These are phyloP conservation scores for Nymphaea colorata DNA, from an alignment of 164 flowering plant genomes.

Conservation along the genomic window DNA sequence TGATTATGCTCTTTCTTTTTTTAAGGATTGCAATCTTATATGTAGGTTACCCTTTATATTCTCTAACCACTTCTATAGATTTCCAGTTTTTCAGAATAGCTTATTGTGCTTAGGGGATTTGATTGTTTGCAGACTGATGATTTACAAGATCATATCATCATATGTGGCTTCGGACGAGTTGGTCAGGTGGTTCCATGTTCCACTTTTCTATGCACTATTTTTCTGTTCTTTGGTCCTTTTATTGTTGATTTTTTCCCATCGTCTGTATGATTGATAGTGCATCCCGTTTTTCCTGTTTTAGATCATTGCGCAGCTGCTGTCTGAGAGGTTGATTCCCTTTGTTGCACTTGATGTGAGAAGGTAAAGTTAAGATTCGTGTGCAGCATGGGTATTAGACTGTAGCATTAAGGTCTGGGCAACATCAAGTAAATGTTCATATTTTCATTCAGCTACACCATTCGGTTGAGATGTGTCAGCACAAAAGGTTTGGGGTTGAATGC, in stretches of 20 bases:
- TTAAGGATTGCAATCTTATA: too few species aligned
- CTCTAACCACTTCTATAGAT: too few species aligned
- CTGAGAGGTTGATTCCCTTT: conserved; percentile 94
- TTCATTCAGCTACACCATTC: too few species aligned
- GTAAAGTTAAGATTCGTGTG: conserved; percentile 19
- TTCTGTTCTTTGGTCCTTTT: not conserved
- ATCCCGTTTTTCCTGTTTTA: conserved; percentile 11
- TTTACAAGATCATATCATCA: conserved; percentile 96
- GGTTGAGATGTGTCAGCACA: too few species aligned
- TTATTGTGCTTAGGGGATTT: not conserved
- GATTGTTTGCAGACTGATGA: conserved; percentile 84
- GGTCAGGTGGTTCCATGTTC: conserved; percentile 64
- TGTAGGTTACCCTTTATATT: too few species aligned
- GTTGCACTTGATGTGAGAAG: conserved; percentile 99
- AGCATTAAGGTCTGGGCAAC: too few species aligned
- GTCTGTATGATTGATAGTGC: not conserved
- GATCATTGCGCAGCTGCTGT: conserved; percentile 99
- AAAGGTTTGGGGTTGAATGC: too few species aligned
- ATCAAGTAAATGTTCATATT: too few species aligned
- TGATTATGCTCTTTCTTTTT: too few species aligned
- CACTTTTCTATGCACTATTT: not conserved
- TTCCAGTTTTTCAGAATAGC: not conserved
- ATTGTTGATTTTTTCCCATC: not conserved
- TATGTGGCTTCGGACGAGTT: conserved; percentile 99
- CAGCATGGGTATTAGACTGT: too few species aligned